Percentiles rank a stretch among this genome's conserved stretches.
These are phyloP conservation scores for Gossypium raimondii DNA, from an alignment of 345 rosid genomes.

Conservation along the genomic window DNA sequence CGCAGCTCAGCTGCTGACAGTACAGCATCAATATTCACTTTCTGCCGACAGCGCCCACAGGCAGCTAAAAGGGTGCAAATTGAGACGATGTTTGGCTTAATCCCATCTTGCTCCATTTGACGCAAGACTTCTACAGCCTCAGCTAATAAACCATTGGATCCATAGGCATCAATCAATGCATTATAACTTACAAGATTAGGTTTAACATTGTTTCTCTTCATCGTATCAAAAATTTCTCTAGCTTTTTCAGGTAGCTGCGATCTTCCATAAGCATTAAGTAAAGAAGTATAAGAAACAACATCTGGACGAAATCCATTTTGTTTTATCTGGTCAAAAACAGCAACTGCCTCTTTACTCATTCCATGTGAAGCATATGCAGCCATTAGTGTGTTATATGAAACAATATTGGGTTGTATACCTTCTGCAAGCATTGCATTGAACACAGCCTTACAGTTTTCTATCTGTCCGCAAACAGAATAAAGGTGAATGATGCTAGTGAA, in stretches of 20 bases:
- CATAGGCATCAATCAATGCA: conserved; percentile 88
- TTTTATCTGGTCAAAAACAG: conserved; percentile 67
- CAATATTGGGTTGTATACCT: conserved; percentile 75
- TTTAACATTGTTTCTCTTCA: conserved; percentile 60
- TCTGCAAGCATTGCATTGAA: conserved; percentile 77
- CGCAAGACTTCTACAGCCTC: conserved; percentile 75
- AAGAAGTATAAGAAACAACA: conserved; percentile 73
- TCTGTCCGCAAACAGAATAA: conserved; percentile 68
- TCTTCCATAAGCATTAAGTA: conserved; percentile 88
- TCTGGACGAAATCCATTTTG: conserved; percentile 58
- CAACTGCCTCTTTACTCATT: conserved; percentile 70
- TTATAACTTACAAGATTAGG: conserved; percentile 78
- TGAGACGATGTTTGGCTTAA: conserved; percentile 70
- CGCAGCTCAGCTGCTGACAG: conserved; percentile 78
- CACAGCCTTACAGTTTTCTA: conserved; percentile 67
- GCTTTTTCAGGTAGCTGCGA: conserved; percentile 73
- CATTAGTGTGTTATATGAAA: conserved; percentile 69
- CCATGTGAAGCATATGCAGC: conserved; percentile 88
- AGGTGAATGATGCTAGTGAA: conserved; percentile 73
- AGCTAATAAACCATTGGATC: conserved; percentile 68
- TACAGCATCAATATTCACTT: conserved; percentile 69
- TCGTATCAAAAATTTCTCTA: conserved; percentile 62
- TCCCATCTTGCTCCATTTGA: conserved; percentile 76
- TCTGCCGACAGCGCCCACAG: conserved; percentile 68
- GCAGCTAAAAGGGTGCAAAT: conserved; percentile 82